phyloP scores from a whole-genome alignment of 352 stramenopile genomes.

The Aphanomyces invadans region DNA sequence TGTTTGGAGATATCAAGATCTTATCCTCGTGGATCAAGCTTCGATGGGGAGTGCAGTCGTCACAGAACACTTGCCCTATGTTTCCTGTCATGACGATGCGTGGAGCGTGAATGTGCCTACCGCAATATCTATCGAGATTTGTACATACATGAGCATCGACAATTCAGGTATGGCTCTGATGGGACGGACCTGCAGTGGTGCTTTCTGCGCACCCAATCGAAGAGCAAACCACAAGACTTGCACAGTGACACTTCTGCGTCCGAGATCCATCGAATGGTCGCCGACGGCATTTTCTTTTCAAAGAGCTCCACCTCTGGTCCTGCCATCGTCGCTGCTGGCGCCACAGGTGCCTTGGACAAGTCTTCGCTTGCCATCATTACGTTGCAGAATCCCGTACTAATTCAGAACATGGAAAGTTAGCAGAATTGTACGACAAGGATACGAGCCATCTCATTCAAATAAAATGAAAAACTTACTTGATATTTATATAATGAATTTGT shows the following conservation, averaged over 20 bases:
- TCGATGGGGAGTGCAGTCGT: constrained; percentile 56
- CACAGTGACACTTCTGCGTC: constrained; percentile 76
- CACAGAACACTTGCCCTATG: constrained; percentile 56
- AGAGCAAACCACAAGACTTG: constrained; percentile 67
- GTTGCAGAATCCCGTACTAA: not conserved
- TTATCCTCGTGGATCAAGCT: constrained; percentile 65
- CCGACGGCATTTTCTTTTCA: constrained; percentile 15
- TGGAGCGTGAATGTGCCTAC: constrained; percentile 8
- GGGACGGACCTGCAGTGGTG: constrained; percentile 89
- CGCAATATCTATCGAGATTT: constrained; percentile 41
- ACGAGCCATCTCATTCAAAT: not conserved
- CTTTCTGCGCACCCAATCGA: constrained; percentile 84
- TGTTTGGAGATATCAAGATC: constrained; percentile 62
- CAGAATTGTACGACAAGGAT: not conserved
- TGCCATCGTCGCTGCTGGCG: not conserved
- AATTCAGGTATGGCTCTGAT: no score
- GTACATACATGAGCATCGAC: no score
- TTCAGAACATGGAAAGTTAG: not conserved
- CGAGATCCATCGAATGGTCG: constrained; percentile 73
- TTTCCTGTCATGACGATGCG: not conserved
- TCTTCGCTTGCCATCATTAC: constrained; percentile 11
- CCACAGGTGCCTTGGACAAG: not conserved
- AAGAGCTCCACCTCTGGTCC: not conserved
- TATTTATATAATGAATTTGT: not conserved
- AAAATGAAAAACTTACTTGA: not conserved